Evolutionary conservation across 495 filamentous ascomycete species (phyloP), one percentile per base, ranked within the genome.

Genomic region (Penicillium riverlandense): DNA sequence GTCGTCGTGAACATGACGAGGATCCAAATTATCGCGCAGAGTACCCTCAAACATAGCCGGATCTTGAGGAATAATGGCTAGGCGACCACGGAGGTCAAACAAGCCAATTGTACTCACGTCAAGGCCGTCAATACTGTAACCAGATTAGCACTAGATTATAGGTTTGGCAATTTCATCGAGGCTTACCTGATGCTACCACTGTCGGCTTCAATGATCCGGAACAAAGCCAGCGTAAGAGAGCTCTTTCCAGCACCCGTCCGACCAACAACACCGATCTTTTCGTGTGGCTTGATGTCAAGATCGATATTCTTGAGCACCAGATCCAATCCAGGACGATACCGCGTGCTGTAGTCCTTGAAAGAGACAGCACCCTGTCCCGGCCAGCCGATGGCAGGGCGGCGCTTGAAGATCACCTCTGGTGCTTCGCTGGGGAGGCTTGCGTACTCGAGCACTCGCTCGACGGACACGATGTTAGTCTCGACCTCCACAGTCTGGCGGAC

Each of bases 401-500:
- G 80, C 61, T 88, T 84, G 48, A 85, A 85, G 47, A 99, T 86
- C 46, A 96, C 85, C 54, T 99, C 94, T 15, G 90, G 88, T 38
- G 94, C 92, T 69, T 99, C 94, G 63, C 87, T 92, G 28, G 92
- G 92, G 49, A 97, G 78, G 49, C 78, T 78, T 44, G 92, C 87
- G 63, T 99, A 99, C 67, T 99, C 94, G 45, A 97, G 82, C 35
- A 97, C 88, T 47, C 94, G 84, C 76, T 99, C 94, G 42, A 99
- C 94, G 9, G 94, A 95, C 44, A 99, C 91, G 49, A 97, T 97
- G 66, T 99, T 99, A 32, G 92, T 97, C 73, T 99, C 94, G 29
- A 97, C 94, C 66, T 99, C 94, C 11, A 99, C 94, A 4, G 92
- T 96, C 69, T 99, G 94, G 42, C 94, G 85, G 37, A 99, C 94